Evolutionary conservation across 805 yeast genomes (phyloP), one percentile per base, ranked within the genome.

Genomic region (Cyberlindnera suaveolens): DNA sequence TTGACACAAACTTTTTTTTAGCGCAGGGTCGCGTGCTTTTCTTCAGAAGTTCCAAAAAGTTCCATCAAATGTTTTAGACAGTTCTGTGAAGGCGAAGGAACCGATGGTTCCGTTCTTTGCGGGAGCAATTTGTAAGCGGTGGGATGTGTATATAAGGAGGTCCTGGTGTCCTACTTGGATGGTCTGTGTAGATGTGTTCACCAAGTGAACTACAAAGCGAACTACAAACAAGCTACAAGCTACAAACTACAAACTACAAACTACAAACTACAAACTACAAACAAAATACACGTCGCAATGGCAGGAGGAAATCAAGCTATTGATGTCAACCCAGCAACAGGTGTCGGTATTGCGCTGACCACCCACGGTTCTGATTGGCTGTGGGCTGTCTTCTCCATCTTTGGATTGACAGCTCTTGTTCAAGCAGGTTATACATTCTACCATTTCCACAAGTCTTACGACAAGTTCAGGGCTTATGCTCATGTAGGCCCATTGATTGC

Each of bases 291-390:
- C 15, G 17, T 27, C 16, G 32, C 39, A 33, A 47, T 49, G 54
- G 49, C 49, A n/a, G 56, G 56, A n/a, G 56, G 56, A 31, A 52
- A 52, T 33, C 41, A 52, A 38, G 56, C 56, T 45, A 40, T 47
- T 36, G n/a, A 33, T 10, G 36, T 49, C 31, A 56, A 56, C 41
- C 37, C 51, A 11, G 48, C 64, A 6, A 16, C 15, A 3, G 62
- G 58, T 16, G 61, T 70, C 40, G 82, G 77, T 48, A 70, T 77
- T 55, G 72, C 71, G 43, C 46, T 80, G 30, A 78, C 83, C 11
- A 47, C 56, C 13, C 77, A 74, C 52, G 85, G 87, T 57, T 78
- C 84, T 8, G 76, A 75, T 58, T 80, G 84, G 85, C 67, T 75
- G 50, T 80, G 85, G 85, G 73, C 85, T 1, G 80, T 66, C 13